These are phyloP conservation scores for Colletotrichum sp. DNA, from an alignment of 2,329 filamentous ascomycete species.

Conservation along the genomic window DNA sequence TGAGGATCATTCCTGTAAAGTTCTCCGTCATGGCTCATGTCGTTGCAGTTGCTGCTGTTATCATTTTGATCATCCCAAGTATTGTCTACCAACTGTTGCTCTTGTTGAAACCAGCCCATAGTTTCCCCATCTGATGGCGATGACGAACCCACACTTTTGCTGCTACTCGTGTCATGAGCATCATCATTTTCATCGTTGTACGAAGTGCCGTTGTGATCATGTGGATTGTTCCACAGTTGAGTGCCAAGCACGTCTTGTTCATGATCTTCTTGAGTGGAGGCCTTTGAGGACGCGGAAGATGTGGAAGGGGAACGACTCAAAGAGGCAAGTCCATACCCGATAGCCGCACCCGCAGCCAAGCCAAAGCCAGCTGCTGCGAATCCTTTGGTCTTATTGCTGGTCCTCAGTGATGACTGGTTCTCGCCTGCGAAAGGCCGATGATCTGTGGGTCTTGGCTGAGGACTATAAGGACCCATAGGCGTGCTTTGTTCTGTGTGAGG, in stretches of 20 bases:
- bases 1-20: background rate
- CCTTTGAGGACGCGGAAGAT: background rate
- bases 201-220: background rate
- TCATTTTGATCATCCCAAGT: background rate
- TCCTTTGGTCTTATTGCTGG: background rate
- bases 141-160: fast-evolving
- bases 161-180: background rate
- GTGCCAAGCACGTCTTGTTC: too few species aligned
- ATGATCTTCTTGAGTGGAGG: background rate
- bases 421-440: background rate
- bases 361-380: background rate
- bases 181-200: background rate
- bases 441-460: background rate
- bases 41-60: background rate
- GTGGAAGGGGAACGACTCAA: background rate
- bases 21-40: background rate
- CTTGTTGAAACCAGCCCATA: background rate
- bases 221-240: background rate
- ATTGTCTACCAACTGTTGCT: background rate
- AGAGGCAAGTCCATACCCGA: background rate
- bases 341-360: background rate
- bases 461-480: background rate
- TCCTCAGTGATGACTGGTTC: too few species aligned
- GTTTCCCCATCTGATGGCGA: background rate
- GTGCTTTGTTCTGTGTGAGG: background rate